Evolutionary conservation across 352 stramenopile genomes (phyloP), one percentile per base, ranked within the genome.

Genomic region (Pythium rishiriense): DNA sequence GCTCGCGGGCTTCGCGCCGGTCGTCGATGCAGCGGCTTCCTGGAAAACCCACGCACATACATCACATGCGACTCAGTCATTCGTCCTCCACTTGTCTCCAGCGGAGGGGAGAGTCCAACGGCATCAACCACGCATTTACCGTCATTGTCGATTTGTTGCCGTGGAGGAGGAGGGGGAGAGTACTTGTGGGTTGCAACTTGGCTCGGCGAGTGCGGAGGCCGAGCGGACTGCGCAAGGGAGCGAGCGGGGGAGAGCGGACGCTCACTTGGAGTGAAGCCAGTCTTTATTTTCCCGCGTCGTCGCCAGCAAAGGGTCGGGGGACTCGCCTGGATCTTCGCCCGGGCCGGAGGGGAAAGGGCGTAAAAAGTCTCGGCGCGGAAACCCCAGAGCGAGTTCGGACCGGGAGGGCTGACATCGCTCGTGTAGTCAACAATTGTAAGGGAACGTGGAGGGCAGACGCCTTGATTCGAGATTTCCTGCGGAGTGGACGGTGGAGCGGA

Each of bases 1-100:
- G 52, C 19, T 47, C 28, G 56, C n/a, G 29, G 54, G 54, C 24
- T 33, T 58, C 3, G 33, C 33, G 42, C 39, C 37, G 29, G 50
- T 62, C 6, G 51, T 64, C 19, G 54, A n/a, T 45, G 51, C 62
- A 51, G 57, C 56, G 41, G 51, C 46, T 50, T 74, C 50, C 50
- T 64, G 15, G 25, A 49, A 22, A 10, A 24, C 25, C 8, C 45
- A 33, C 25, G 45, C 24, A 54, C 26, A 19, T 19, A 26, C 21
- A 7, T 55, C 31, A n/a, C 29, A 56, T 31, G n/a, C 10, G 25
- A 4, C 10, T 2, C 19, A 25, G 3, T 11, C 25, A 11, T 1
- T 11, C 14, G 25, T 39, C 25, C 24, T 5, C 21, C 28, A 31
- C 10, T n/a, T n/a, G 15, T 50, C 31, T 1, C 25, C 39, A 62